Evolutionary conservation across 768 basidiomycete genomes (phyloP).

Genomic region (Clitopilus hobsonii): DNA sequence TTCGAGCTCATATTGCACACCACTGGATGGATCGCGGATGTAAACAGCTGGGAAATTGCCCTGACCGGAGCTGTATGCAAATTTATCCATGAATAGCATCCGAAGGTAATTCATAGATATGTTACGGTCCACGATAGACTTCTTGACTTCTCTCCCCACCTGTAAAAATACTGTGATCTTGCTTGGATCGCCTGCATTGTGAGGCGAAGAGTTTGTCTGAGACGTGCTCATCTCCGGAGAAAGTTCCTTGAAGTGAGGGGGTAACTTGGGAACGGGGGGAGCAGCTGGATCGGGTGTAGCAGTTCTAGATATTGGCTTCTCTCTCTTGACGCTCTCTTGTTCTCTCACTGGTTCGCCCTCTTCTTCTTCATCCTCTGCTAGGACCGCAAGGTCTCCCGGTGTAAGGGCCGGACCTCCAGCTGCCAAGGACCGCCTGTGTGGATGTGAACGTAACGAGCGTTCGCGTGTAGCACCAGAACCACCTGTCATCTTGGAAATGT

Average conservation of each 20-base stretch:
- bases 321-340: slow-evolving; percentile 19
- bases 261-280: slow-evolving; percentile 45
- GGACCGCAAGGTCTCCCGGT: slow-evolving; percentile 64
- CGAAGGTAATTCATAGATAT: slow-evolving; percentile 72
- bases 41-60: slow-evolving; percentile 96
- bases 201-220: slow-evolving; percentile 4
- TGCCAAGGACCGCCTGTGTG: slow-evolving; percentile 67
- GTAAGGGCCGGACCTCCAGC: slow-evolving; percentile 60
- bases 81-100: slow-evolving; percentile 90
- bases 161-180: slow-evolving; percentile 81
- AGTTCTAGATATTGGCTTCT: slow-evolving; percentile 25
- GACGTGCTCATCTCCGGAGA: slow-evolving; percentile 10
- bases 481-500: slow-evolving; percentile 90
- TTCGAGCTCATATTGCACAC: slow-evolving; percentile 94
- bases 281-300: slow-evolving; percentile 33
- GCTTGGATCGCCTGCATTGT: slow-evolving; percentile 21
- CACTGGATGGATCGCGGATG: slow-evolving; percentile 86
- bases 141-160: slow-evolving; percentile 87
- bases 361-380: slow-evolving; percentile 75
- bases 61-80: slow-evolving; percentile 88
- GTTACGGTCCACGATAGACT: slow-evolving; percentile 65
- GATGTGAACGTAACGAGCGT: slow-evolving; percentile 41
- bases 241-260: slow-evolving; percentile 27
- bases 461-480: slow-evolving; percentile 36
- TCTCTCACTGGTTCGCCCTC: slow-evolving; percentile 21